Evolutionary conservation across 257 asterid species (phyloP).

Genomic region (Nicotiana sylvestris): DNA sequence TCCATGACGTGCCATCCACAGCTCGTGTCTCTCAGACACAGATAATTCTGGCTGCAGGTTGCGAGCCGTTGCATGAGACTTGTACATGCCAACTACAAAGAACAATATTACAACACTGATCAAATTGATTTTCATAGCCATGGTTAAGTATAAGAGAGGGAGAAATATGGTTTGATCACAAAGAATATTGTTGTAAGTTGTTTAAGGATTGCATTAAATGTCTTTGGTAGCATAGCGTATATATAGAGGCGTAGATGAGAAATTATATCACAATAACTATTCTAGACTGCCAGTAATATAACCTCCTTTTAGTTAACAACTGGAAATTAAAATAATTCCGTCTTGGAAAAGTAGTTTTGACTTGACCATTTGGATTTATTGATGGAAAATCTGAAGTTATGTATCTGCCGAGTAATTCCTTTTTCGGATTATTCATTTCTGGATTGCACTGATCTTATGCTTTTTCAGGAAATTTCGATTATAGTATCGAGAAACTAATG

Average conservation of each 20-base stretch:
- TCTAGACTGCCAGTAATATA: no score
- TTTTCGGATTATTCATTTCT: no score
- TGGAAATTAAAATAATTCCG: no score
- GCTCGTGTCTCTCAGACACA: slow-evolving; percentile 17
- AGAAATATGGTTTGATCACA: neutral
- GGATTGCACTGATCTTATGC: no score
- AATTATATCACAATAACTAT: no score
- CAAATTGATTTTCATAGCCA: neutral
- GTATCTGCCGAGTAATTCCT: no score
- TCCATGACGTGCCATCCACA: slow-evolving; percentile 34
- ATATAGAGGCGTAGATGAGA: neutral
- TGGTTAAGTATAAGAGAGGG: neutral
- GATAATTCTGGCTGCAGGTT: neutral
- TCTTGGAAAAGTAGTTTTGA: no score
- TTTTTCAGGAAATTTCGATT: no score
- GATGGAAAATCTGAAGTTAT: no score
- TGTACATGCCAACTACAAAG: slow-evolving; percentile 7
- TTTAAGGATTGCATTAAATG: neutral
- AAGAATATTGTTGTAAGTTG: neutral
- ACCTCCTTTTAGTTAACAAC: no score
- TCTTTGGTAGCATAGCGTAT: neutral
- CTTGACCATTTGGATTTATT: no score
- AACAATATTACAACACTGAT: neutral
- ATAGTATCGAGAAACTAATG: no score
- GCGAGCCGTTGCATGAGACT: slow-evolving; percentile 2